Base-by-base conservation (phyloP, 306 rosid species). In the Castanea sativa region DNA sequence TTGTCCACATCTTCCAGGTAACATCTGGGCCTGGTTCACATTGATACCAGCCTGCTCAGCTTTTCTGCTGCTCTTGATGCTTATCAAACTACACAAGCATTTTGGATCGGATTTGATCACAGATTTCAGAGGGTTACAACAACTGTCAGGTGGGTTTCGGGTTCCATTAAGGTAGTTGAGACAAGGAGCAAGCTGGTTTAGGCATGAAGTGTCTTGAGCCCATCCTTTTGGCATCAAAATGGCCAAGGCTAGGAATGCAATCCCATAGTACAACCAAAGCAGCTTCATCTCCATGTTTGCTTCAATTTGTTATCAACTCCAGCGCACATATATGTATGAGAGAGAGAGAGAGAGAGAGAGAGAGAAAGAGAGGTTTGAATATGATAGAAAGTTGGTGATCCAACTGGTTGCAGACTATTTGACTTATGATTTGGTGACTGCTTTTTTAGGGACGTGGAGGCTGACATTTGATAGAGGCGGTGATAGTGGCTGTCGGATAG, bases 11-110 rank as follows among this genome's bases (percentile, higher is more conserved):
- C 88, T 75, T 7, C 30, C 89, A 0, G 88, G 92, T 71, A 89
- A 78, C 18, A 76, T 74, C 57, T 82, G 87, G 74, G 95, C 93
- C 68, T 88, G 79, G 19, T 33, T 86, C 56, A 89, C 12, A 69
- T 91, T 73, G 45, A 91, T 78, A 6, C 92, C 93, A 25, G 92
- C 93, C 41, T 82, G 33, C 78, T 89, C 87, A 2, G 92, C 93
- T 82, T 74, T 80, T 11, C 52, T 61, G 41, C 88, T 60, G 51
- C 91, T 90, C 43, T 56, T 71, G 79, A 82, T 91, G 82, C 87
- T 91, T 5, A 75, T 78, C 58, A 91, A 80, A 81, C 87, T 79
- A 23, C 93, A 89, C 21, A 91, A 45, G 73, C 93, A 91, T 32
- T 81, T 15, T 13, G 87, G 85, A 20, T 83, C 83, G 2, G 91